Conservation (phyloP, 2,329 filamentous ascomycete species). For the Colletotrichum sp. region DNA sequence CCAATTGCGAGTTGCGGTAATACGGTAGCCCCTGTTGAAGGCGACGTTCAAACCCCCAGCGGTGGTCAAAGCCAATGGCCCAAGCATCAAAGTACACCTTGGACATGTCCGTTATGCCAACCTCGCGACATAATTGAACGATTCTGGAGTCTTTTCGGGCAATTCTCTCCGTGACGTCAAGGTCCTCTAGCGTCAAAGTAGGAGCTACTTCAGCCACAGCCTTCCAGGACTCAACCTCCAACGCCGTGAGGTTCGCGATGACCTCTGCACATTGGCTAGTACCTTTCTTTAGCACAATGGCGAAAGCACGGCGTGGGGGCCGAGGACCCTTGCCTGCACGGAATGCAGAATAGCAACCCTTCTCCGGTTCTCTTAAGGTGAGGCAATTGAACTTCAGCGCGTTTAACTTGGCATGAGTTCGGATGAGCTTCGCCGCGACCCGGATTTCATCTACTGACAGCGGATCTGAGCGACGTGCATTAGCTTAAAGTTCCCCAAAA, state of each 20-base stretch:
- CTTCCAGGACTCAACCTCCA: constrained; percentile 48
- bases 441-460: constrained; percentile 61
- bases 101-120: constrained; percentile 82
- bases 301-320: constrained; percentile 53
- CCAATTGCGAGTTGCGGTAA: constrained; percentile 74
- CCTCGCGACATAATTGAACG: constrained; percentile 76
- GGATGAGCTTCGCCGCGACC: constrained; percentile 52
- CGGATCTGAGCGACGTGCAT: constrained; percentile 43
- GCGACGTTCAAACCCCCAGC: constrained; percentile 73
- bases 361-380: constrained; percentile 69
- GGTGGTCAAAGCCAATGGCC: constrained; percentile 84
- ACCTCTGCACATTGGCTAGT: constrained; percentile 44
- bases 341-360: constrained; percentile 67
- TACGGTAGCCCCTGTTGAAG: constrained; percentile 85
- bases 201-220: constrained; percentile 51
- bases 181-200: constrained; percentile 77
- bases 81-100: constrained; percentile 86
- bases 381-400: constrained; percentile 63
- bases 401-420: constrained; percentile 37
- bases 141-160: constrained; percentile 73
- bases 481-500: not conserved
- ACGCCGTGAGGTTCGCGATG: constrained; percentile 52
- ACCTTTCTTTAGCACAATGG: constrained; percentile 50
- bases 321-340: constrained; percentile 53
- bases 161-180: constrained; percentile 75